A percentile compares a stretch with the other conserved stretches of the same genome.
Evolutionary conservation across 148 eudicot species (phyloP).

Genomic region (Cornus florida): DNA sequence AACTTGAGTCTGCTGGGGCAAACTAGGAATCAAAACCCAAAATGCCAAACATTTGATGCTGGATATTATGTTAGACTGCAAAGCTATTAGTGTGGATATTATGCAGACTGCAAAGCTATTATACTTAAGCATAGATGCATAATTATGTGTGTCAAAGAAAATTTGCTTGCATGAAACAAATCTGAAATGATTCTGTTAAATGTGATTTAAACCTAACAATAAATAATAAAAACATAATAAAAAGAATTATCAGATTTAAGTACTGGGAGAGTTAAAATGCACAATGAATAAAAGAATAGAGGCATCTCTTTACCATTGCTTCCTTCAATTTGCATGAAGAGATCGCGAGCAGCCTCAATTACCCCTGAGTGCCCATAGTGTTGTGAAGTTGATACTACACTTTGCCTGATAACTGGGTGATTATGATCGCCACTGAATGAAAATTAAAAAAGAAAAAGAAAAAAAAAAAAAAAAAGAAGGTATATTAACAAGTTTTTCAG

Average conservation of each 20-base stretch:
- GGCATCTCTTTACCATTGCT: conserved; percentile 18
- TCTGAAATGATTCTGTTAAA: neutral
- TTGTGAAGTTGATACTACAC: conserved; percentile 44
- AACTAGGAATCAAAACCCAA: too few species aligned
- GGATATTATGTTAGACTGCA: too few species aligned
- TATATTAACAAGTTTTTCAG: neutral
- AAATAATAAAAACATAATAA: neutral
- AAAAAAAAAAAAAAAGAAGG: neutral
- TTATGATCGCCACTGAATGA: conserved; percentile 34
- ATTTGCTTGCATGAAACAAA: neutral
- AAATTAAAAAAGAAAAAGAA: conserved; percentile 5
- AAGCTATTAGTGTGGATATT: too few species aligned
- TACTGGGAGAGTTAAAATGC: neutral
- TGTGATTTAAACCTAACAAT: neutral
- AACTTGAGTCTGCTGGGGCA: too few species aligned
- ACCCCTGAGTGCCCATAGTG: conserved; percentile 83
- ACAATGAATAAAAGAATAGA: neutral
- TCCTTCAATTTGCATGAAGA: conserved; percentile 72
- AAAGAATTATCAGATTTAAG: neutral
- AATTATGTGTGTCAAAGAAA: neutral
- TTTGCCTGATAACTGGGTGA: conserved; percentile 32
- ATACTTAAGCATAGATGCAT: neutral
- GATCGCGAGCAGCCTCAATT: conserved; percentile 74
- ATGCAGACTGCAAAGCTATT: too few species aligned
- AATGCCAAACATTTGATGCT: too few species aligned